Conservation (phyloP, 768 basidiomycete species). For the Leucocoprinus sp. region DNA sequence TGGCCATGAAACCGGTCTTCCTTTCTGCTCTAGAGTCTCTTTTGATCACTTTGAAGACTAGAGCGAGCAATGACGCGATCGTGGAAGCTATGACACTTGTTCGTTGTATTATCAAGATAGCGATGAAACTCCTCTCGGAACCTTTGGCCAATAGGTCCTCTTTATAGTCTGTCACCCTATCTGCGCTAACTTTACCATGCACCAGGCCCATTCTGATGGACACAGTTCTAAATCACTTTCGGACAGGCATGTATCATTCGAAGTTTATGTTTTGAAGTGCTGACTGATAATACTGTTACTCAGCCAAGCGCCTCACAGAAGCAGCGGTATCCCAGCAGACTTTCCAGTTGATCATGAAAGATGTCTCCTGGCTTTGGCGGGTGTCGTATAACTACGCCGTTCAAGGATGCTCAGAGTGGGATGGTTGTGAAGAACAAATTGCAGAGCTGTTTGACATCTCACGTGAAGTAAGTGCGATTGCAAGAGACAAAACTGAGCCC, state of each 20-base stretch:
- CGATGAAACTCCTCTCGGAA: constrained; percentile 61
- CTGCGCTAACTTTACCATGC: constrained; percentile 13
- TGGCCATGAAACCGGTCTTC: constrained; percentile 65
- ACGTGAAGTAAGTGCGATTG: constrained; percentile 42
- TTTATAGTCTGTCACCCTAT: constrained; percentile 16
- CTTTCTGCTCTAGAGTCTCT: constrained; percentile 67
- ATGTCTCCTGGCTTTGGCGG: constrained; percentile 86
- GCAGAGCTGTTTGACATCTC: constrained; percentile 66
- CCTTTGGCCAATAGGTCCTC: constrained; percentile 51
- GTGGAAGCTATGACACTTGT: constrained; percentile 70
- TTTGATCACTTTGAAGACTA: constrained; percentile 55
- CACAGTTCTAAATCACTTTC: constrained; percentile 60
- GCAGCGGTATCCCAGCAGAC: constrained; percentile 43
- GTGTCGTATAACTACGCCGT: constrained; percentile 81
- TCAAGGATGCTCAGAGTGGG: constrained; percentile 76
- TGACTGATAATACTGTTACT: constrained; percentile 12
- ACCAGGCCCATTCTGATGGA: constrained; percentile 46
- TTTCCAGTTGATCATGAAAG: constrained; percentile 55
- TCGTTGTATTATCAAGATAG: constrained; percentile 76
- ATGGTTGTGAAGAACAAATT: constrained; percentile 51
- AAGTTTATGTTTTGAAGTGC: constrained; percentile 9
- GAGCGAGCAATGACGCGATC: constrained; percentile 49
- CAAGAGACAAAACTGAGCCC: neutral
- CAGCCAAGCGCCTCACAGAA: constrained; percentile 53
- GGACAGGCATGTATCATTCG: constrained; percentile 42